Percentiles rank a stretch among this genome's conserved stretches.
These are phyloP conservation scores for Globisporangium orthogonon DNA, from an alignment of 352 stramenopile species.

Conservation along the genomic window DNA sequence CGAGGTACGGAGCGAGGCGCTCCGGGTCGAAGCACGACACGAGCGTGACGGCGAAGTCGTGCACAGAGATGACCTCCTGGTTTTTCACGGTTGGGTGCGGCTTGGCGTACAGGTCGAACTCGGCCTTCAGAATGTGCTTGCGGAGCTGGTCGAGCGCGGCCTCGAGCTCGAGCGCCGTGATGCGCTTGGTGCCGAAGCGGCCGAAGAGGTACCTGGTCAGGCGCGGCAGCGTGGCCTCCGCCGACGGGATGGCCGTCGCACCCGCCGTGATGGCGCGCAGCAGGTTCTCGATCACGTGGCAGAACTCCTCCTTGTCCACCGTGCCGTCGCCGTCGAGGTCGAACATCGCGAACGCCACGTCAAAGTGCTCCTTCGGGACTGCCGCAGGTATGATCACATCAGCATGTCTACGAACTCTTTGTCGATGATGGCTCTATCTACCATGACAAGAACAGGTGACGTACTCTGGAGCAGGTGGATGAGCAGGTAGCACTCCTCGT, in stretches of 20 bases:
- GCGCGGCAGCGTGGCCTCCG: slow-evolving; percentile 30
- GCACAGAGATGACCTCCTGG: slow-evolving; percentile 47
- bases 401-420: background rate
- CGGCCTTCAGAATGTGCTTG: slow-evolving; percentile 50
- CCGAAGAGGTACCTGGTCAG: slow-evolving; percentile 66
- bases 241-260: slow-evolving; percentile 1
- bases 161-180: slow-evolving; percentile 46
- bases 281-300: slow-evolving; percentile 62
- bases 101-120: slow-evolving; percentile 72
- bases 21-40: slow-evolving; percentile 70
- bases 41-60: slow-evolving; percentile 75
- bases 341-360: slow-evolving; percentile 79
- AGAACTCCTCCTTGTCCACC: slow-evolving; percentile 72
- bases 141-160: slow-evolving; percentile 41
- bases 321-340: slow-evolving; percentile 67
- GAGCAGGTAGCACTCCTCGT: slow-evolving; percentile 77
- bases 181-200: slow-evolving; percentile 44
- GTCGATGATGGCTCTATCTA: no score
- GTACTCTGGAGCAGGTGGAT: slow-evolving; percentile 73
- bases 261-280: slow-evolving; percentile 29
- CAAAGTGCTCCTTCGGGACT: slow-evolving; percentile 76
- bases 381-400: background rate
- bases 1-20: slow-evolving; percentile 45
- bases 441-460: background rate
- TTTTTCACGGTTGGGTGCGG: slow-evolving; percentile 29